phyloP scores from a whole-genome alignment of 225 moss, liverwort and hornwort species.

The Bryoerythrophyllum caledonicum region DNA sequence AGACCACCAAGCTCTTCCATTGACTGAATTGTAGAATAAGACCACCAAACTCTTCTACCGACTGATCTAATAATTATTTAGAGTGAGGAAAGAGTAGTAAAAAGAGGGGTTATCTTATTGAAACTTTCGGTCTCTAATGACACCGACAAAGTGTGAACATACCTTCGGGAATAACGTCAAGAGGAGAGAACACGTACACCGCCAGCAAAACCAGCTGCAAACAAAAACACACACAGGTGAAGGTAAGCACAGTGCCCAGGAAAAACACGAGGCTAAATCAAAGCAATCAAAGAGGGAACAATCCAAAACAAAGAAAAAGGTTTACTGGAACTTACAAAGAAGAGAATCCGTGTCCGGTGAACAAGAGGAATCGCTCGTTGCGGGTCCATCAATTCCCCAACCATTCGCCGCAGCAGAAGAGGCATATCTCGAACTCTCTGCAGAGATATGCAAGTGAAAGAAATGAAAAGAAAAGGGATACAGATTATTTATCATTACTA shows the following conservation, averaged over 20 bases:
- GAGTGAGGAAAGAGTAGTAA: too few species aligned
- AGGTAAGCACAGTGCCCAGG: neutral
- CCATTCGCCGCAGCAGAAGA: conserved; percentile 75
- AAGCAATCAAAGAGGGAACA: neutral
- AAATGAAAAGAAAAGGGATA: neutral
- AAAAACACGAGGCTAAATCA: neutral
- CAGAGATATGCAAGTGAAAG: conserved; percentile 8
- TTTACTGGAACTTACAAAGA: conserved; percentile 53
- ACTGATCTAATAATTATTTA: too few species aligned
- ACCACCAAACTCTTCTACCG: too few species aligned
- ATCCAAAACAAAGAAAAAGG: neutral
- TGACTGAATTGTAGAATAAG: too few species aligned
- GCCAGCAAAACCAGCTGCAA: conserved; percentile 79
- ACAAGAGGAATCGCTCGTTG: conserved; percentile 81
- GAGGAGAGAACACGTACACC: conserved; percentile 83
- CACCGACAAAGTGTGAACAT: conserved; percentile 4
- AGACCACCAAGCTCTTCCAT: too few species aligned
- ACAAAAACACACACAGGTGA: conserved; percentile 19
- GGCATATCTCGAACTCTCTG: conserved; percentile 99
- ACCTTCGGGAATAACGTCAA: conserved; percentile 96
- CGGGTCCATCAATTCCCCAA: conserved; percentile 94
- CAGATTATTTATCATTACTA: too few species aligned
- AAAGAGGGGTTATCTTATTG: too few species aligned
- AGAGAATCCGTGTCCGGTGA: conserved; percentile 87
- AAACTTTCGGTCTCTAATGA: neutral